Percentiles rank a stretch among this genome's conserved stretches.
Evolutionary conservation across 192 early-diverging fungal genomes (phyloP).

Genomic region (Coemansia guatemalensis): DNA sequence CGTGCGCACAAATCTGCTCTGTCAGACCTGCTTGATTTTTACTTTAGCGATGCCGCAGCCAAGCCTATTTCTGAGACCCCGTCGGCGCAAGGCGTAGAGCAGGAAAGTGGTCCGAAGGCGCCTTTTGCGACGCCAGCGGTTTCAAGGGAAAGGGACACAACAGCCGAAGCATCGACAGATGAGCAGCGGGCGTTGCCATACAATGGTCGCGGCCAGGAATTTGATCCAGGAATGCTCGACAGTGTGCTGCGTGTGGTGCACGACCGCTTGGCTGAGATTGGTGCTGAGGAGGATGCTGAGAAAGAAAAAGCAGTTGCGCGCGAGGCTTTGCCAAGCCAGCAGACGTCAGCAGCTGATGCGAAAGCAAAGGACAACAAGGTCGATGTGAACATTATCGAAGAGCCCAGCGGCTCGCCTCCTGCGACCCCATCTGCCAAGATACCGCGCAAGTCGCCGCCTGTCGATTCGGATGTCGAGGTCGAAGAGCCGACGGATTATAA

Average conservation of each 20-base stretch:
- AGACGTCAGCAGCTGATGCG: neutral
- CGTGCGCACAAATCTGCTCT: conserved; percentile 32
- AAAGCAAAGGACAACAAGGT: conserved; percentile 2
- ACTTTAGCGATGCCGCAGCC: conserved; percentile 19
- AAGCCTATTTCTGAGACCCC: neutral
- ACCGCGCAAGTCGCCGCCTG: conserved; percentile 6
- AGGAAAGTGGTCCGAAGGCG: neutral
- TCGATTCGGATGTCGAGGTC: conserved; percentile 26
- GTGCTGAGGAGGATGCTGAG: conserved; percentile 21
- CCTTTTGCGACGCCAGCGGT: neutral
- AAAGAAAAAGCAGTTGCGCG: neutral
- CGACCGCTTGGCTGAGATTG: conserved; percentile 36
- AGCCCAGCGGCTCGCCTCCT: neutral
- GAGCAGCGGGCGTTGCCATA: neutral
- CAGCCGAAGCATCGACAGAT: neutral
- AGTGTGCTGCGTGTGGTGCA: conserved; percentile 44
- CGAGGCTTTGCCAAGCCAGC: neutral
- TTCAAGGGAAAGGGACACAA: neutral
- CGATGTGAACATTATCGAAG: conserved; percentile 26
- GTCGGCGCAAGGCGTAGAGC: neutral
- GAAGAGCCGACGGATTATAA: conserved; percentile 46
- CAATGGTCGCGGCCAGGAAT: neutral
- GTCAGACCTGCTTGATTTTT: conserved; percentile 23
- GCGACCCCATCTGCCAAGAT: neutral
- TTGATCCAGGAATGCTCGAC: conserved; percentile 29